phyloP scores from a whole-genome alignment of 352 stramenopile genomes.

The Globisporangium middletonii region DNA sequence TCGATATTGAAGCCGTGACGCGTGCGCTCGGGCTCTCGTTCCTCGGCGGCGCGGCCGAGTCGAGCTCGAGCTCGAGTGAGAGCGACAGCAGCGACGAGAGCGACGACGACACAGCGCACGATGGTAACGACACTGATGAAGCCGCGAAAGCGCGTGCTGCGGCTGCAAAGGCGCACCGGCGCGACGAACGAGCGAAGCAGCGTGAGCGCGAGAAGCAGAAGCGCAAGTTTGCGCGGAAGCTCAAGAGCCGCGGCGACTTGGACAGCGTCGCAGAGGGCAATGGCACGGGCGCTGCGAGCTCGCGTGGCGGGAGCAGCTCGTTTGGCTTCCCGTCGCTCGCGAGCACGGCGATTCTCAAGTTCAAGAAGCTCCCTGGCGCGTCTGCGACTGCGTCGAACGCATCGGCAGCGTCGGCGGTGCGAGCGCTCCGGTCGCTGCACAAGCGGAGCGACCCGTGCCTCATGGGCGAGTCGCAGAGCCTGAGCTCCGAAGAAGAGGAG shows the following conservation, averaged over 20 bases:
- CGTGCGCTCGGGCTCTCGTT: constrained; percentile 15
- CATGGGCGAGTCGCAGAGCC: constrained; percentile 16
- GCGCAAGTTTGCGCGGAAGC: constrained; percentile 14
- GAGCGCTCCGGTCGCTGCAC: constrained; percentile 9
- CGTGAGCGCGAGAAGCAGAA: constrained; percentile 11
- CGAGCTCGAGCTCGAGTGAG: too few species aligned
- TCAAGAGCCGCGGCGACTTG: constrained; percentile 12
- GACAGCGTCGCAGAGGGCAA: not conserved
- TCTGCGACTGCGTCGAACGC: not conserved
- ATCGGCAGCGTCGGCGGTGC: not conserved
- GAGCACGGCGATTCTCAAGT: constrained; percentile 16
- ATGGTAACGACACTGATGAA: not conserved
- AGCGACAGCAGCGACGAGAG: constrained; percentile 4
- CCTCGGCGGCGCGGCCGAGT: not conserved
- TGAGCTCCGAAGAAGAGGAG: constrained; percentile 16
- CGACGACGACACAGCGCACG: not conserved
- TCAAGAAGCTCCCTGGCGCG: constrained; percentile 8
- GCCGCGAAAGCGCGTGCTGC: not conserved
- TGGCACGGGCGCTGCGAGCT: too few species aligned
- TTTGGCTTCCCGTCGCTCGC: constrained; percentile 14
- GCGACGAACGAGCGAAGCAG: not conserved
- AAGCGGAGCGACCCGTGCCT: constrained; percentile 13
- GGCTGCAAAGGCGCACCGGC: constrained; percentile 1
- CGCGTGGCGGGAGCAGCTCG: not conserved
- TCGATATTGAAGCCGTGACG: constrained; percentile 14